phyloP scores from a whole-genome alignment of 176 grass and related monocot species.

The Panicum miliaceum region DNA sequence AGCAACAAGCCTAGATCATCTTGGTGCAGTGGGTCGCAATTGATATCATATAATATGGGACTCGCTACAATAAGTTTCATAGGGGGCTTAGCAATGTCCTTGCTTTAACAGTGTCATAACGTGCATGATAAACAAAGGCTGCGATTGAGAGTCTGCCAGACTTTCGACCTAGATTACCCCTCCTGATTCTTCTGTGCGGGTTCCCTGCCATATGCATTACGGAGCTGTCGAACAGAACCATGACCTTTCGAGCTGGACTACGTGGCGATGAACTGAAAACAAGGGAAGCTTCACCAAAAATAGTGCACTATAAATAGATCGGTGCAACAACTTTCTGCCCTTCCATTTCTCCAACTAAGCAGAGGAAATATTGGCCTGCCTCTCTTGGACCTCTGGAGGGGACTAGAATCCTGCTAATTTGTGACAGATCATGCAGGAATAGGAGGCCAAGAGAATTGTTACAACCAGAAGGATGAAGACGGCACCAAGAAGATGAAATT shows the following conservation, averaged over 20 bases:
- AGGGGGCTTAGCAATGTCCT: neutral
- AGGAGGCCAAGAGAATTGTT: slow-evolving; percentile 30
- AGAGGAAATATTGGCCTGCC: slow-evolving; percentile 42
- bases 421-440: slow-evolving; percentile 34
- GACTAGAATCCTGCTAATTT: slow-evolving; percentile 35
- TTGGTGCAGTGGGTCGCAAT: neutral
- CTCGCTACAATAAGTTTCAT: neutral
- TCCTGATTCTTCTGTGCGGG: slow-evolving; percentile 7
- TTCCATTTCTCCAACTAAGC: slow-evolving; percentile 56
- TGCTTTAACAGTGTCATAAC: neutral
- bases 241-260: slow-evolving; percentile 39
- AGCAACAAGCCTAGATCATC: neutral
- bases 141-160: neutral
- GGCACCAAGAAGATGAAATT: slow-evolving; percentile 41
- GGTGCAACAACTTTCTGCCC: slow-evolving; percentile 28
- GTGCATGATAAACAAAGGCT: neutral
- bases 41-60: neutral
- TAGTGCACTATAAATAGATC: slow-evolving; percentile 60
- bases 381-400: slow-evolving; percentile 33
- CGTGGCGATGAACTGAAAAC: slow-evolving; percentile 31
- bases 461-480: slow-evolving; percentile 9
- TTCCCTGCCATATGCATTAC: slow-evolving; percentile 42
- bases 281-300: slow-evolving; percentile 41
- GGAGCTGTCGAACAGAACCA: slow-evolving; percentile 37
- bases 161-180: neutral